Conservation (phyloP, 768 basidiomycete species). For the Lactarius sanguifluus region DNA sequence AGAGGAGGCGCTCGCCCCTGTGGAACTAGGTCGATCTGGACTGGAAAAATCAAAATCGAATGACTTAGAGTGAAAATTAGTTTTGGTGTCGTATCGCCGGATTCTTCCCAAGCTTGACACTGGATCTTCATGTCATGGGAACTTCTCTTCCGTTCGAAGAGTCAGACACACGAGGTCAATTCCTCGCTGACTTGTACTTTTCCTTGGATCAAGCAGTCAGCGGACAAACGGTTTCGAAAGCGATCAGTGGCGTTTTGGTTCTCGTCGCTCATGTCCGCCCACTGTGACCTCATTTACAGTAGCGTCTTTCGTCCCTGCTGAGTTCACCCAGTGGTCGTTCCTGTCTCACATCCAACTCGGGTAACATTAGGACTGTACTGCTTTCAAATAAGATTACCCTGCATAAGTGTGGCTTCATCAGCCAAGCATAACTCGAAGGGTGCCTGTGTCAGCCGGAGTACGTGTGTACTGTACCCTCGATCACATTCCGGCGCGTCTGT, state of each 20-base stretch:
- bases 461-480: neutral
- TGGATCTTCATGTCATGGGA: neutral
- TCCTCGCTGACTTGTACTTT: neutral
- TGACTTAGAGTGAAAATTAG: neutral
- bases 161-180: neutral
- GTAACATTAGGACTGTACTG: conserved; percentile 6
- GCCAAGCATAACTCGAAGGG: neutral
- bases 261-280: conserved; percentile 6
- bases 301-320: conserved; percentile 2
- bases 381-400: conserved; percentile 4
- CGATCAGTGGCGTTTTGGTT: conserved; percentile 17
- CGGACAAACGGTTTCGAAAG: neutral
- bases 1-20: neutral
- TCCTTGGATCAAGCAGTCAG: too few species aligned
- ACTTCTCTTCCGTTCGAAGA: neutral
- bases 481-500: neutral
- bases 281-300: conserved; percentile 6
- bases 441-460: neutral
- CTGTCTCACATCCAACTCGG: conserved; percentile 13
- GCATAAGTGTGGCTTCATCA: neutral
- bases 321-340: neutral
- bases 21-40: neutral
- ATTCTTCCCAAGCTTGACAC: neutral
- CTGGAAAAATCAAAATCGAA: too few species aligned
- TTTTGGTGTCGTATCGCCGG: neutral